Evolutionary conservation across 768 basidiomycete species (phyloP).

Genomic region (Kwoniella sp.): DNA sequence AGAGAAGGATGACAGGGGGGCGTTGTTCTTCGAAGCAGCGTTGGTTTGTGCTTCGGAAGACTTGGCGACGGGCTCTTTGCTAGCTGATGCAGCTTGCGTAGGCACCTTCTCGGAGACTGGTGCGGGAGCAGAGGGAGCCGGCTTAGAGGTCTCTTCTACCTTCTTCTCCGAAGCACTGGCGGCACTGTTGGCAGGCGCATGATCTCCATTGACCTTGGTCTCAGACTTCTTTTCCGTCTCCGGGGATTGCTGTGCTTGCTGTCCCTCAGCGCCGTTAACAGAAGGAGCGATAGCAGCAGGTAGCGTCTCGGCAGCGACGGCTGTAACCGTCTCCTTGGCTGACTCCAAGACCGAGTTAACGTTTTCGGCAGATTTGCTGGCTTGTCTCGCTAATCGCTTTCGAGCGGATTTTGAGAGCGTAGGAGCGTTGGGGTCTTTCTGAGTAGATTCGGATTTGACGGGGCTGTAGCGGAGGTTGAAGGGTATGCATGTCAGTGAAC

Average conservation of each 20-base stretch:
- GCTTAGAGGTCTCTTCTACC: background rate
- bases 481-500: background rate
- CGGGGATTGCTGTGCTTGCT: background rate
- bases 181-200: background rate
- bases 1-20: constrained; percentile 29
- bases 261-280: background rate
- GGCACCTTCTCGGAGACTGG: background rate
- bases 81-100: background rate
- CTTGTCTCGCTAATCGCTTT: constrained; percentile 35
- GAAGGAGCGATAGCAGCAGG: constrained; percentile 2
- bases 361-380: constrained; percentile 21
- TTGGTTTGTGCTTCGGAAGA: background rate
- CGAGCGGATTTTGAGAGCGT: constrained; percentile 36
- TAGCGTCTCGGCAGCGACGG: constrained; percentile 2
- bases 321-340: constrained; percentile 3
- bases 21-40: constrained; percentile 6
- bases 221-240: constrained; percentile 2
- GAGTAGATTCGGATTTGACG: background rate
- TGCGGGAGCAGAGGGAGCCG: constrained; percentile 1
- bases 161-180: constrained; percentile 6
- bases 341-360: constrained; percentile 12
- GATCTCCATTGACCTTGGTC: constrained; percentile 2
- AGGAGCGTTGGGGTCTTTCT: background rate
- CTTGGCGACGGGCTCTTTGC: background rate
- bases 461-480: constrained; percentile 1